Conservation (phyloP, 2,329 filamentous ascomycete genomes). For the Aureobasidium sp. region DNA sequence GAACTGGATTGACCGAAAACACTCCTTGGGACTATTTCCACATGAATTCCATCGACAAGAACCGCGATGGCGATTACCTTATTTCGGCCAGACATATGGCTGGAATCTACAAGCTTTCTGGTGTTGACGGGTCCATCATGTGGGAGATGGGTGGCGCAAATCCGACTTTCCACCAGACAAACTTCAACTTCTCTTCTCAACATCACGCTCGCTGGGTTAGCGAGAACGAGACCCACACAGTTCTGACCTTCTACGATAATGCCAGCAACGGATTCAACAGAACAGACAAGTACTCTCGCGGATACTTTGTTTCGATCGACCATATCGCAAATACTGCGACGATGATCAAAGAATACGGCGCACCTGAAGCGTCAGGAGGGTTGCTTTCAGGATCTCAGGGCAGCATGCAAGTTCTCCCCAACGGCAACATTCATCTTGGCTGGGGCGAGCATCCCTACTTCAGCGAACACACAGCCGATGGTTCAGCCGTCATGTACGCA, state of each 20-base stretch:
- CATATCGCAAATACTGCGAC: constrained; percentile 48
- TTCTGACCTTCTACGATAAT: constrained; percentile 63
- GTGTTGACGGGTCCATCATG: constrained; percentile 50
- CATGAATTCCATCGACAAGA: constrained; percentile 60
- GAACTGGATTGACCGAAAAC: constrained; percentile 51
- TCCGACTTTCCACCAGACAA: constrained; percentile 51
- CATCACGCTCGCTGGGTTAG: constrained; percentile 57
- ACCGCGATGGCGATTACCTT: constrained; percentile 53
- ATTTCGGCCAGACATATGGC: constrained; percentile 53
- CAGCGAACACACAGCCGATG: constrained; percentile 52
- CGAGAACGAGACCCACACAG: constrained; percentile 51
- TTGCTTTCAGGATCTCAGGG: constrained; percentile 59
- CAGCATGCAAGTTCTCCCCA: constrained; percentile 60
- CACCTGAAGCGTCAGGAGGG: constrained; percentile 49
- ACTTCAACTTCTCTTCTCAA: constrained; percentile 57
- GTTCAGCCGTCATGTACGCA: constrained; percentile 58
- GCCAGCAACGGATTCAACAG: constrained; percentile 54
- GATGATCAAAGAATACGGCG: constrained; percentile 53
- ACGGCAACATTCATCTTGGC: constrained; percentile 61
- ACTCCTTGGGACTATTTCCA: constrained; percentile 63
- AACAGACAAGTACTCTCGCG: constrained; percentile 43
- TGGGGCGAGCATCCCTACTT: constrained; percentile 57
- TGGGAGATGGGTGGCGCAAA: constrained; percentile 57
- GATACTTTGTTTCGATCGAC: constrained; percentile 53
- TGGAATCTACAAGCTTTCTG: constrained; percentile 54